Evolutionary conservation across 2,329 filamentous ascomycete genomes (phyloP).

Genomic region (Colletotrichum orchidophilum): DNA sequence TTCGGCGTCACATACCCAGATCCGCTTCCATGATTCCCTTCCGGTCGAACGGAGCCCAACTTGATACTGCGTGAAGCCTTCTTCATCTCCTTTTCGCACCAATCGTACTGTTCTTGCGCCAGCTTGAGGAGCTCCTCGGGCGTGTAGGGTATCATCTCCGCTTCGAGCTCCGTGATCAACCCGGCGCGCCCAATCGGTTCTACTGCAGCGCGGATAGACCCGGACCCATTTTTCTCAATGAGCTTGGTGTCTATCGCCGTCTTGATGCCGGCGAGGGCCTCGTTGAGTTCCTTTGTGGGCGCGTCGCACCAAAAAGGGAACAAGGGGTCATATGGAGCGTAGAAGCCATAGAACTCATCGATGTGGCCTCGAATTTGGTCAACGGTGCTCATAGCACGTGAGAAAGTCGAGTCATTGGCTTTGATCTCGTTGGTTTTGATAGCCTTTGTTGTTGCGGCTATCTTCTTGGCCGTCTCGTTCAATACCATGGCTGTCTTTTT

Average conservation of each 20-base stretch:
- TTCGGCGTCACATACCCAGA: constrained; percentile 12
- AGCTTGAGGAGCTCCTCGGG: constrained; percentile 65
- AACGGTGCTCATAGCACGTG: constrained; percentile 46
- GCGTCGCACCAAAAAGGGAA: constrained; percentile 66
- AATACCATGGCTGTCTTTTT: constrained; percentile 54
- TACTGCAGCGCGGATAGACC: constrained; percentile 45
- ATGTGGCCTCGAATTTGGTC: constrained; percentile 53
- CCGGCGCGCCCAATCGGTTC: constrained; percentile 64
- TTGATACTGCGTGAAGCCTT: constrained; percentile 55
- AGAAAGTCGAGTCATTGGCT: constrained; percentile 28
- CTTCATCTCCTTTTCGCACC: constrained; percentile 66
- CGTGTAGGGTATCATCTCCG: constrained; percentile 67
- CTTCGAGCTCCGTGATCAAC: constrained; percentile 60
- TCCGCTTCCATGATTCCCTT: not conserved
- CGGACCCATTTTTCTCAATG: constrained; percentile 8
- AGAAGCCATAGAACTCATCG: constrained; percentile 59
- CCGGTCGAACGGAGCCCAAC: not conserved
- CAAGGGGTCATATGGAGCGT: constrained; percentile 62
- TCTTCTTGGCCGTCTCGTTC: constrained; percentile 43
- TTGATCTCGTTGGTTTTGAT: constrained; percentile 46
- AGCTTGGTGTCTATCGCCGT: constrained; percentile 51
- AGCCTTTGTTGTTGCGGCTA: constrained; percentile 44
- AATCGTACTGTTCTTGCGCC: constrained; percentile 60
- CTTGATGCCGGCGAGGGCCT: constrained; percentile 46
- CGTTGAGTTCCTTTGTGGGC: constrained; percentile 53